Evolutionary conservation across 352 stramenopile species (phyloP).

Genomic region (Peronospora tabacina): DNA sequence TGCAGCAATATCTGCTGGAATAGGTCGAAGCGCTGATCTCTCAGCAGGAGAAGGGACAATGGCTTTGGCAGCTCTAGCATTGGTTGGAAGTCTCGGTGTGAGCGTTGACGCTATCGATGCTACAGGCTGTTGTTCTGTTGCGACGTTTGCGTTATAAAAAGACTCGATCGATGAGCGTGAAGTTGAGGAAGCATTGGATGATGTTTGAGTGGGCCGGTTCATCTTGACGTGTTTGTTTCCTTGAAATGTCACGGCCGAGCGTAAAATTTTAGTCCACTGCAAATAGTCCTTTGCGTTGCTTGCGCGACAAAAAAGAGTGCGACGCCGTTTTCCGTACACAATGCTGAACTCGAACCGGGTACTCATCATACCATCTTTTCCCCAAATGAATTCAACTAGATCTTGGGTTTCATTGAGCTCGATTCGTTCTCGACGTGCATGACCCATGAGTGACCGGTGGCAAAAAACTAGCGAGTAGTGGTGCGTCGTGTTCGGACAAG

Average conservation of each 20-base stretch:
- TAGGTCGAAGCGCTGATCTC: conserved; percentile 20
- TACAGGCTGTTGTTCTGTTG: conserved; percentile 14
- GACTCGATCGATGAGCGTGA: conserved; percentile 8
- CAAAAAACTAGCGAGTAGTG: conserved; percentile 31
- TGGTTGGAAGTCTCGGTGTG: no score
- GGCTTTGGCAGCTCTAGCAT: no score
- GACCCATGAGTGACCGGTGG: conserved; percentile 25
- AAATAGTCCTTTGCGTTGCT: conserved; percentile 29
- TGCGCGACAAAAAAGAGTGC: conserved; percentile 21
- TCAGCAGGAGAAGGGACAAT: background rate
- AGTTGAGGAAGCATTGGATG: conserved; percentile 21
- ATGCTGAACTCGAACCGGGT: conserved; percentile 32
- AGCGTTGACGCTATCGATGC: no score
- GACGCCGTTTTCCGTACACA: conserved; percentile 19
- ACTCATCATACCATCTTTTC: conserved; percentile 22
- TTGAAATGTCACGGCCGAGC: conserved; percentile 15
- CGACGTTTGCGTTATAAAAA: conserved; percentile 10
- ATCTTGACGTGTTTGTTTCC: conserved; percentile 7
- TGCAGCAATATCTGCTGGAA: conserved; percentile 21
- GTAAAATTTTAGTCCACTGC: conserved; percentile 25
- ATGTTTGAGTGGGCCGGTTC: conserved; percentile 5
- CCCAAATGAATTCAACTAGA: conserved; percentile 19
- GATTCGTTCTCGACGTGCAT: conserved; percentile 23
- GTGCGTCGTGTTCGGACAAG: conserved; percentile 14
- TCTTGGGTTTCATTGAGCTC: conserved; percentile 17